These are phyloP conservation scores for Rutidosis leptorrhynchoides DNA, from an alignment of 129 eudicot species.

Conservation along the genomic window DNA sequence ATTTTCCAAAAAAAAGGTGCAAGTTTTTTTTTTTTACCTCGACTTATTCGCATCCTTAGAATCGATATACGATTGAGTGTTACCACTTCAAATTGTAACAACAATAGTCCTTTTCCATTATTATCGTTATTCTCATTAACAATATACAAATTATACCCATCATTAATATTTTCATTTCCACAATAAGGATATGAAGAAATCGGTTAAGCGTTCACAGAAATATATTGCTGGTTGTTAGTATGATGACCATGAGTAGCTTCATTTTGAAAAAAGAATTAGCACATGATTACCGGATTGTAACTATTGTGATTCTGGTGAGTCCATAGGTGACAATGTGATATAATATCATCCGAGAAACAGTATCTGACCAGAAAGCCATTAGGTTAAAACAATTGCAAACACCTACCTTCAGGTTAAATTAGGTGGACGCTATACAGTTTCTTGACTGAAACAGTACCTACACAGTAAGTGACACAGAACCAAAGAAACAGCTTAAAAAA, in stretches of 20 bases:
- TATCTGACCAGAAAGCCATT: no score
- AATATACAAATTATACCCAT: conserved; percentile 1
- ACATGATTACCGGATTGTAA: conserved; percentile 37
- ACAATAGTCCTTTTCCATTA: conserved; percentile 23
- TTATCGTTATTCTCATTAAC: conserved; percentile 28
- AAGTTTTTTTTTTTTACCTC: conserved; percentile 44
- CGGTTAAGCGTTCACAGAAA: conserved; percentile 23
- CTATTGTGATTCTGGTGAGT: conserved; percentile 43
- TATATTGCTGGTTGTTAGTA: conserved; percentile 25
- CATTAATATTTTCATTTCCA: conserved; percentile 24
- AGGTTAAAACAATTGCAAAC: no score
- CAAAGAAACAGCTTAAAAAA: no score
- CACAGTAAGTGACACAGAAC: no score
- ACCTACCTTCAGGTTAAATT: no score
- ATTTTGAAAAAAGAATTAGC: conserved; percentile 34
- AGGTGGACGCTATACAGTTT: no score
- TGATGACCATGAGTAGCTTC: conserved; percentile 5
- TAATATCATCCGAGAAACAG: no score
- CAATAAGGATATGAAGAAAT: conserved; percentile 26
- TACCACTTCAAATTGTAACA: conserved; percentile 48
- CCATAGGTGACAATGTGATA: conserved; percentile 25
- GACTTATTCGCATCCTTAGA: conserved; percentile 64
- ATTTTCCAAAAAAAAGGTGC: no score
- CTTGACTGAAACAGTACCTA: no score
- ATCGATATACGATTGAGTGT: conserved; percentile 69